These are phyloP conservation scores for Botrytis medusae DNA, from an alignment of 2,329 filamentous ascomycete genomes.

Conservation along the genomic window DNA sequence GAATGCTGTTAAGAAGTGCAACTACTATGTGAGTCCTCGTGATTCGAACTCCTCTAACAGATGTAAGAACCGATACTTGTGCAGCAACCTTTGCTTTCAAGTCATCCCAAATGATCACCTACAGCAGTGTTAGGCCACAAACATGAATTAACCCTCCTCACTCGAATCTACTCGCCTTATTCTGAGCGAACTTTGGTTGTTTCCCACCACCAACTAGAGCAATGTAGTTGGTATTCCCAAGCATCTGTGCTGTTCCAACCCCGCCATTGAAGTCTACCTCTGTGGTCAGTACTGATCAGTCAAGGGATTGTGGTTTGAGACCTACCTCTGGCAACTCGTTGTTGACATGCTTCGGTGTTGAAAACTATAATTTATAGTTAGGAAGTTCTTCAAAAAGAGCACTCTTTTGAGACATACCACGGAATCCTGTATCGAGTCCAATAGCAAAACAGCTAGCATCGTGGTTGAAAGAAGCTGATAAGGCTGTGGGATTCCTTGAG, in stretches of 20 bases:
- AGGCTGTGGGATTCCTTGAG: conserved; percentile 68
- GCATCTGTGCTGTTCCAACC: conserved; percentile 80
- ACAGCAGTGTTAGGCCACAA: not conserved
- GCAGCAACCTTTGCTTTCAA: conserved; percentile 72
- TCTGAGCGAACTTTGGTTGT: conserved; percentile 80
- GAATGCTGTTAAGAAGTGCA: conserved; percentile 76
- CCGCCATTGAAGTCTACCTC: conserved; percentile 73
- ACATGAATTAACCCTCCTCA: not conserved
- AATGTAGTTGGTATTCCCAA: conserved; percentile 82
- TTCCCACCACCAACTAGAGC: conserved; percentile 87
- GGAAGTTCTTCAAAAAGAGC: not conserved
- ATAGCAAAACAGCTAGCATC: conserved; percentile 84
- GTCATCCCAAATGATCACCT: conserved; percentile 91
- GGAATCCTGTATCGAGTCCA: conserved; percentile 82
- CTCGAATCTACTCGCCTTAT: conserved; percentile 60
- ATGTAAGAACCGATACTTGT: conserved; percentile 74
- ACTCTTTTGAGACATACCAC: conserved; percentile 55
- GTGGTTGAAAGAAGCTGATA: conserved; percentile 83
- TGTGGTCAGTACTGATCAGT: conserved; percentile 25
- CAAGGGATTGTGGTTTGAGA: not conserved
- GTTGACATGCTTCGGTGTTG: conserved; percentile 68
- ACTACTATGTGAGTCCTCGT: conserved; percentile 75
- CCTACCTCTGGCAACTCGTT: conserved; percentile 62
- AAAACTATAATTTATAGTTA: conserved; percentile 55
- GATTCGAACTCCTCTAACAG: conserved; percentile 77